Base-by-base conservation (phyloP, 1,284 basidiomycete genomes). In the Cryptococcus deneoformans region DNA sequence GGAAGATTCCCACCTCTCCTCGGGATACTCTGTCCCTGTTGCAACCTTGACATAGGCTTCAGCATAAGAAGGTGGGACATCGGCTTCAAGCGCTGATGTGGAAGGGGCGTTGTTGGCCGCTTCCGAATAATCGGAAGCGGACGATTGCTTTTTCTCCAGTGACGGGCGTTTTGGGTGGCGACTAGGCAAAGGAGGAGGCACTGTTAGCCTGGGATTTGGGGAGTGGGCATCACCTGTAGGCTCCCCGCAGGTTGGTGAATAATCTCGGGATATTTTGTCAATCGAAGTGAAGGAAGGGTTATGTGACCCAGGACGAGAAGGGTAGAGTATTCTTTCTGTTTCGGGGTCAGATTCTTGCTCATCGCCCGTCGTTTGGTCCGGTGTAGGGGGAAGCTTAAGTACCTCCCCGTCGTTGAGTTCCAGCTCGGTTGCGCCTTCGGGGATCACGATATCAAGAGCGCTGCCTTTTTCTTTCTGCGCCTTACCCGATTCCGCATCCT, bases 401-500 rank as follows among this genome's bases (percentile, higher is more conserved):
- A 79, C 75, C 64, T 81, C 79, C 37, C 76, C 77, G 7, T 76
- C 73, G 7, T 71, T 63, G 34, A 75, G 62, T 11, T 62, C 61
- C 9, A 63, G 35, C 35, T 57, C 44, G 10, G 50, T 48, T 4
- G 54, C 50, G 16, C 63, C 57, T 39, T 65, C 64, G 50, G 76
- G 69, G 8, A 73, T 57, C 34, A 65, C 53, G 5, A 63, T 64
- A 36, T 78, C 70, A 52, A 77, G 72, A 2, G 68, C 65, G 7
- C 70, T 68, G 35, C 75, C 78, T 34, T 72, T 72, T 73, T 29
- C 58, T 6, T 53, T 57, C 59, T 84, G 82, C 0, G 82, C 81
- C 11, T 65, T 61, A n/a, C 82, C 82, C 0, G 75, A 68, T 56
- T 81, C 81, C n/a, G 82, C 82, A 53, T 81, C 82, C 8, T 71